A percentile compares a stretch with the other conserved stretches of the same genome.
Conservation (phyloP, 1,284 basidiomycete species). For the Ceratobasidium sp. region DNA sequence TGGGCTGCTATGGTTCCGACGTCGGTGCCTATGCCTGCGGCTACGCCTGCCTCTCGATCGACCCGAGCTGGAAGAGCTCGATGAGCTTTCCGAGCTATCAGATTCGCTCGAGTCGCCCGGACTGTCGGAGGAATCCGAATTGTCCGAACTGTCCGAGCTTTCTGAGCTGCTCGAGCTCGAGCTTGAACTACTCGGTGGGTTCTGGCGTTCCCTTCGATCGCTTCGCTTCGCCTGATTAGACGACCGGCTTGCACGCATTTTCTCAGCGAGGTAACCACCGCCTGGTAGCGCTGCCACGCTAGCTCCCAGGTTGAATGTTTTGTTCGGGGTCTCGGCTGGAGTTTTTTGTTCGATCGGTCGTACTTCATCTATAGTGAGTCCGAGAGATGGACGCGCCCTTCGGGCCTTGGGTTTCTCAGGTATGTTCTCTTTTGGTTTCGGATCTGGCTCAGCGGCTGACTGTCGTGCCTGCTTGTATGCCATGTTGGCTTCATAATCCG, state of each 20-base stretch:
- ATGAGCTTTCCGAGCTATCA: not conserved
- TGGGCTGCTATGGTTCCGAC: too few relatives aligned
- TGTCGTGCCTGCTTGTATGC: not conserved
- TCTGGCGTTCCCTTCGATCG: not conserved
- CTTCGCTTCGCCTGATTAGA: not conserved
- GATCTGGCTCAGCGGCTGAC: too few relatives aligned
- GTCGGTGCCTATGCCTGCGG: not conserved
- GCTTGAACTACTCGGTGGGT: not conserved
- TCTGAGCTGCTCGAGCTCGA: not conserved
- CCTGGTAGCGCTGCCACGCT: not conserved
- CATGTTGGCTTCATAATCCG: not conserved
- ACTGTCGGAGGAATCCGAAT: not conserved
- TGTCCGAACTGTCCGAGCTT: not conserved
- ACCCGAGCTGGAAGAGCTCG: too few relatives aligned
- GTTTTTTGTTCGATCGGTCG: not conserved
- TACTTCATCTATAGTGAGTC: not conserved
- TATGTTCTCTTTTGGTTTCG: not conserved
- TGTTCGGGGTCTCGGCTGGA: not conserved
- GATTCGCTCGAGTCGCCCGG: not conserved
- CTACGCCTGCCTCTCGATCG: too few relatives aligned
- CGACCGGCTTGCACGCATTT: not conserved
- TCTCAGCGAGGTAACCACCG: conserved; percentile 7
- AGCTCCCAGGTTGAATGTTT: not conserved
- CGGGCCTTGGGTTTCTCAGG: not conserved
- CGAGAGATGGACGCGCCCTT: not conserved